Evolutionary conservation across 2,329 filamentous ascomycete species (phyloP), one percentile per base, ranked within the genome.

Genomic region (Penicillium janthinellum): DNA sequence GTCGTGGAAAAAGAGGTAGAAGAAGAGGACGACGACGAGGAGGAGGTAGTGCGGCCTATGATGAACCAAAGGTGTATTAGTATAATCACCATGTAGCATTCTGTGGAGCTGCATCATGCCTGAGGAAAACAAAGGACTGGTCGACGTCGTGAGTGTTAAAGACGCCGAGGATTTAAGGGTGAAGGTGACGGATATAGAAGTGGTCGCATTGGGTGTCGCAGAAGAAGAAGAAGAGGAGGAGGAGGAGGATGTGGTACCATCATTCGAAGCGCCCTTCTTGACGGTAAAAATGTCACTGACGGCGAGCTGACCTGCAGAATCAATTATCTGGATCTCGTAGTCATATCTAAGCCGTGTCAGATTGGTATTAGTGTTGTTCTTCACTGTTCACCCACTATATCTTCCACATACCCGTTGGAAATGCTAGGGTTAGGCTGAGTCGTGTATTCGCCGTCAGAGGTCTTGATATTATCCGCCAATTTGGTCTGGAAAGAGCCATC

Each of bases 401-500:
- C 12, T n/a, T 47, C 25, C n/a, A 60, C 58, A 45, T 58, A 60
- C 58, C 58, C 58, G 17, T 58, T 58, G 25, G 55, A 51, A 58
- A 60, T 60, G 22, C 58, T 60, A n/a, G 55, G 58, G 44, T 60
- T 60, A 39, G 58, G 55, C 55, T 60, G 58, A 14, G 58, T 60
- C 8, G 44, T 60, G 38, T 60, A 60, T 58, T 60, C 55, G 31
- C 58, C 58, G 1, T 50, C 55, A 45, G 58, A 51, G 10, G 58
- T 60, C 50, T 60, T 58, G 50, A 60, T 55, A 20, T 60, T 60
- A 51, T 60, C 58, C 14, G 55, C 58, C 50, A 60, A 54, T 54
- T 60, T 60, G 31, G 58, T 60, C 55, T 60, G 58, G 55, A 60
- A 60, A 22, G 58, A 60, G 17, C 58, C 58, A 60, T 60, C 58